Percentiles rank a stretch among this genome's conserved stretches.
Conservation (phyloP, 1,284 basidiomycete genomes). For the Pisolithus thermaeus region DNA sequence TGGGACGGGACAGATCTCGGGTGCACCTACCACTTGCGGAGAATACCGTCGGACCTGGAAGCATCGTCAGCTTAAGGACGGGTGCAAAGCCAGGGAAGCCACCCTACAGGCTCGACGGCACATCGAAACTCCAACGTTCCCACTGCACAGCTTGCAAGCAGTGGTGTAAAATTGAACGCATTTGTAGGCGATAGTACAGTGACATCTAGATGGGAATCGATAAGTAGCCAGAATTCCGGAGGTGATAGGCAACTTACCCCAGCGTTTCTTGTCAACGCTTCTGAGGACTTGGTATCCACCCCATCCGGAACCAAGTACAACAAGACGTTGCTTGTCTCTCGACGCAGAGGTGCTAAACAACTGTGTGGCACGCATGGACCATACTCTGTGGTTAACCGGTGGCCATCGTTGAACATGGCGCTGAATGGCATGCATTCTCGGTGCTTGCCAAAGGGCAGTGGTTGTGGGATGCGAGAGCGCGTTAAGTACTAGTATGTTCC, state of each 20-base stretch:
- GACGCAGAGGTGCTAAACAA: conserved; percentile 32
- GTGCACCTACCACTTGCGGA: conserved; percentile 45
- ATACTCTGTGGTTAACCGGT: background rate
- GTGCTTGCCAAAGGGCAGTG: background rate
- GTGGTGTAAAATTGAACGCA: conserved; percentile 82
- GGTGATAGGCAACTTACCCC: conserved; percentile 39
- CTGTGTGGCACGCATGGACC: conserved; percentile 16
- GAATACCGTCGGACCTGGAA: conserved; percentile 49
- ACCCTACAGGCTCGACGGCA: conserved; percentile 72
- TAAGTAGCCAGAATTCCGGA: background rate
- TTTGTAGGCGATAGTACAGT: conserved; percentile 69
- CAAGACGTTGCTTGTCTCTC: conserved; percentile 52
- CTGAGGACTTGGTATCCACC: conserved; percentile 72
- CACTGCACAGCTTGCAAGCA: conserved; percentile 72
- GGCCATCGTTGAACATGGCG: conserved; percentile 3
- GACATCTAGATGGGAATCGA: conserved; percentile 42
- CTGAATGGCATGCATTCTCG: conserved; percentile 16
- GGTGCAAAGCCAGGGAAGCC: conserved; percentile 1
- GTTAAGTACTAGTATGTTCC: background rate
- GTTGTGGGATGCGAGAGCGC: background rate
- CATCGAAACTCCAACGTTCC: conserved; percentile 80
- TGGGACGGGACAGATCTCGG: background rate
- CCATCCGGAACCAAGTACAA: conserved; percentile 85
- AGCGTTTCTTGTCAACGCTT: conserved; percentile 60
- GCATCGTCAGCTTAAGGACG: background rate